A percentile compares a stretch with the other conserved stretches of the same genome.
These are phyloP conservation scores for Fusarium nodosum DNA, from an alignment of 2,329 filamentous ascomycete genomes.

Conservation along the genomic window DNA sequence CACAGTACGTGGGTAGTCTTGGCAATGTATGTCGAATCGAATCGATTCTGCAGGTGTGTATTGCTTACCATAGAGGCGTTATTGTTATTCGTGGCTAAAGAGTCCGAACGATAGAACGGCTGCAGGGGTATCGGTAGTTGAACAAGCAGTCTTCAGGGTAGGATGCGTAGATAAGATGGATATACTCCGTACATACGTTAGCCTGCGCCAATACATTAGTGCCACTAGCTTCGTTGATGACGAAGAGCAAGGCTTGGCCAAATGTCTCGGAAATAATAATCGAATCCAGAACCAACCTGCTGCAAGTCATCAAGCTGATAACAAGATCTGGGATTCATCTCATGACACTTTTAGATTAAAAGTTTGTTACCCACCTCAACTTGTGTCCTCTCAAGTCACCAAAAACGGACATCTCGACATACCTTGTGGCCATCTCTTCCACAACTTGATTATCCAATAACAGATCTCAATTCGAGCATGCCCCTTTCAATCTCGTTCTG, in stretches of 20 bases:
- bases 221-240: background rate
- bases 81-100: background rate
- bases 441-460: slow-evolving; percentile 27
- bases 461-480: slow-evolving; percentile 34
- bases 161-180: background rate
- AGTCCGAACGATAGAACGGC: background rate
- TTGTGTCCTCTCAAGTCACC: slow-evolving; percentile 13
- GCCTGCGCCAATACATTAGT: background rate
- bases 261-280: background rate
- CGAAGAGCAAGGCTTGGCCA: background rate
- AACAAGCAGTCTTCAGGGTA: background rate
- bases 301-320: slow-evolving; percentile 15
- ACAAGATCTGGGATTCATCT: background rate
- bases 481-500: slow-evolving; percentile 24
- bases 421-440: slow-evolving; percentile 33
- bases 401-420: slow-evolving; percentile 1
- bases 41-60: background rate
- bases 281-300: background rate
- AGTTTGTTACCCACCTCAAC: slow-evolving; percentile 17
- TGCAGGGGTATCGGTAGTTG: background rate
- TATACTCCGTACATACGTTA: background rate
- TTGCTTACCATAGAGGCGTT: background rate
- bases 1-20: background rate
- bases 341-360: background rate
- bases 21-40: background rate